Base-by-base conservation (phyloP, 352 stramenopile species). In the Pythium monospermum region DNA sequence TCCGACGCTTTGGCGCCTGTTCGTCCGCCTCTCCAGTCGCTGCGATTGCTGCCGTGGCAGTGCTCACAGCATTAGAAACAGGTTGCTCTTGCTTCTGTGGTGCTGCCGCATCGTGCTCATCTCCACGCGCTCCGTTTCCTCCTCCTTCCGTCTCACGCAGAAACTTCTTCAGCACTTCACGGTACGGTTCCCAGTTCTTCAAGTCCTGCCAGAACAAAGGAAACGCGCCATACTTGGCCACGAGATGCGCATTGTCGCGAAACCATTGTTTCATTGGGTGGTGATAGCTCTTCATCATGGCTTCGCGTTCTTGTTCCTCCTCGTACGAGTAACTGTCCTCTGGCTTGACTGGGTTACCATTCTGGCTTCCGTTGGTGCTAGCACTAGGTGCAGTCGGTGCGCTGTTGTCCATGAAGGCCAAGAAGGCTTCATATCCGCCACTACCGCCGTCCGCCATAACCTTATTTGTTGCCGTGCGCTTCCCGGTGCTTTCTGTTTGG, bases 151-250 rank as follows among this genome's bases (percentile, higher is more conserved):
- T 93, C 44, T 84, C 80, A 44, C 75, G 81, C 48, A 98, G 73
- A 62, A 92, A 98, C 51, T 80, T 65, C 59, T 95, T 94, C 10
- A 95, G 69, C 31, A 96, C 83, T 46, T 96, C 85, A 25, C 92
- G 94, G 67, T 96, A 98, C 50, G 87, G 88, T 32, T 66, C 59
- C 95, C 95, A 98, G 38, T 78, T 91, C 59, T 97, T 85, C 22
- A 98, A 73, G 65, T 98, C 94, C 67, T 97, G 91, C 93, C 93
- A 98, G 57, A 98, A 96, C 16, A 89, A 58, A 31, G 93, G 95
- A 71, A 96, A 98, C 15, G 64, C 63, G n/a, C 93, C 94, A 59
- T 98, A 89, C 38, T 84, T 91, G 4, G 73, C 55, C 53, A 87
- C 36, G 7, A 88, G 66, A 11, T 64, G 38, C 11, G 81, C 69